Evolutionary conservation across 1,284 basidiomycete species (phyloP).

Genomic region (Ceratobasidium theobromae): DNA sequence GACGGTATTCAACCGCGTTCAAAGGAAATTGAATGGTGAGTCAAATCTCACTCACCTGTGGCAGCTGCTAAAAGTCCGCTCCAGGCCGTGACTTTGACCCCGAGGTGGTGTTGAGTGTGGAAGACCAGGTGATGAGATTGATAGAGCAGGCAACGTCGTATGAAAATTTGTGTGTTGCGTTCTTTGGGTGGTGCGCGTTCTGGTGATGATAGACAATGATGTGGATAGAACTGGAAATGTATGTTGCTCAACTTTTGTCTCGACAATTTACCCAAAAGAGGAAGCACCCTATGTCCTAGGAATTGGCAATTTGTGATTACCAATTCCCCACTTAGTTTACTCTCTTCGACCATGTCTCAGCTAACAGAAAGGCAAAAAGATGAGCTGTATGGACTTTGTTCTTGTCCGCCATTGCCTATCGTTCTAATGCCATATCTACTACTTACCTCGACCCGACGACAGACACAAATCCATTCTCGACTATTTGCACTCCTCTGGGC

Average conservation of each 20-base stretch:
- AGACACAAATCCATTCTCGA: slow-evolving; percentile 86
- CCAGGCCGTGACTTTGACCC: slow-evolving; percentile 42
- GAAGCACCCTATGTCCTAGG: slow-evolving; percentile 26
- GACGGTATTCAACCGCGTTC: slow-evolving; percentile 88
- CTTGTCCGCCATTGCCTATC: slow-evolving; percentile 36
- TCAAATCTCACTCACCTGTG: slow-evolving; percentile 9
- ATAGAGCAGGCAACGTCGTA: slow-evolving; percentile 88
- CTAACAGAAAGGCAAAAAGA: slow-evolving; percentile 80
- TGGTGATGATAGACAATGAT: slow-evolving; percentile 31
- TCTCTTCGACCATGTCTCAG: slow-evolving; percentile 43
- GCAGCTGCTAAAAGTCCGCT: neutral
- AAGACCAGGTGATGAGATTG: slow-evolving; percentile 83
- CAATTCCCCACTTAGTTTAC: slow-evolving; percentile 23
- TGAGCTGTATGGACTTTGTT: slow-evolving; percentile 65
- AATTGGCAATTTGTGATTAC: slow-evolving; percentile 28
- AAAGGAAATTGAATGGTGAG: slow-evolving; percentile 87
- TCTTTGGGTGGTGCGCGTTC: slow-evolving; percentile 81
- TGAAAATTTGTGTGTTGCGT: slow-evolving; percentile 94
- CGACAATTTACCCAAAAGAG: slow-evolving; percentile 8
- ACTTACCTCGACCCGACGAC: slow-evolving; percentile 25
- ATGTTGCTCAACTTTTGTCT: slow-evolving; percentile 19
- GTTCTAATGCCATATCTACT: slow-evolving; percentile 17
- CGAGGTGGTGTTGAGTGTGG: slow-evolving; percentile 67
- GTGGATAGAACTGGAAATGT: slow-evolving; percentile 20
- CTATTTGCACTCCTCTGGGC: slow-evolving; percentile 71